Percentiles rank a stretch among this genome's conserved stretches.
phyloP scores from a whole-genome alignment of 176 grass and related monocot genomes.

The Phyllostachys edulis region DNA sequence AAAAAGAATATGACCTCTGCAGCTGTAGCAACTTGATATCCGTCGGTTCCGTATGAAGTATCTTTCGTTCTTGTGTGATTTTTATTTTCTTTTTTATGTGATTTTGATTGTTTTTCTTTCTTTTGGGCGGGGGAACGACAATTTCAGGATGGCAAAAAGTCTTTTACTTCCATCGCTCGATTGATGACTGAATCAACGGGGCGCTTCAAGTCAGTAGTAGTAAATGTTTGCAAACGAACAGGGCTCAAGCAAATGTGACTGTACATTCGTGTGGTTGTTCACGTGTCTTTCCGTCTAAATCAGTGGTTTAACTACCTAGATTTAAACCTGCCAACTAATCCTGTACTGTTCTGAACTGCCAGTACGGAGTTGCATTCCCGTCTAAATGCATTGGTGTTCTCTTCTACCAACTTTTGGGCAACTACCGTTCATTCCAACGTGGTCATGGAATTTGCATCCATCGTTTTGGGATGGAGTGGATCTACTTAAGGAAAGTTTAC shows the following conservation, averaged over 20 bases:
- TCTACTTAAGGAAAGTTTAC: conserved; percentile 1
- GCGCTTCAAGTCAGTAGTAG: neutral
- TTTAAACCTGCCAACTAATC: neutral
- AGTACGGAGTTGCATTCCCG: neutral
- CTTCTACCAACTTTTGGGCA: neutral
- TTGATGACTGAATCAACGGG: neutral
- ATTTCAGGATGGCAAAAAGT: neutral
- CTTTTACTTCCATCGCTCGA: neutral
- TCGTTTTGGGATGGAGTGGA: neutral
- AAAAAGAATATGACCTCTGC: neutral
- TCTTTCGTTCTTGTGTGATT: neutral
- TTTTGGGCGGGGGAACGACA: neutral
- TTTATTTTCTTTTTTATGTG: neutral
- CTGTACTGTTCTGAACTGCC: neutral
- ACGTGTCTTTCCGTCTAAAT: neutral
- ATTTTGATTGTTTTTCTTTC: neutral
- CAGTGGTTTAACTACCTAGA: neutral
- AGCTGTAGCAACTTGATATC: neutral
- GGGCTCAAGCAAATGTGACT: neutral
- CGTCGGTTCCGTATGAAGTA: neutral
- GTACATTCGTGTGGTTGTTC: too few species aligned
- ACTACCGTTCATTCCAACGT: neutral
- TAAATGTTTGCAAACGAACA: neutral
- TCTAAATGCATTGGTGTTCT: conserved; percentile 18
- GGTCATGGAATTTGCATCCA: conserved; percentile 3